Percentiles rank a stretch among this genome's conserved stretches.
Conservation (phyloP, 257 asterid species). For the Solanum gracilifrons region DNA sequence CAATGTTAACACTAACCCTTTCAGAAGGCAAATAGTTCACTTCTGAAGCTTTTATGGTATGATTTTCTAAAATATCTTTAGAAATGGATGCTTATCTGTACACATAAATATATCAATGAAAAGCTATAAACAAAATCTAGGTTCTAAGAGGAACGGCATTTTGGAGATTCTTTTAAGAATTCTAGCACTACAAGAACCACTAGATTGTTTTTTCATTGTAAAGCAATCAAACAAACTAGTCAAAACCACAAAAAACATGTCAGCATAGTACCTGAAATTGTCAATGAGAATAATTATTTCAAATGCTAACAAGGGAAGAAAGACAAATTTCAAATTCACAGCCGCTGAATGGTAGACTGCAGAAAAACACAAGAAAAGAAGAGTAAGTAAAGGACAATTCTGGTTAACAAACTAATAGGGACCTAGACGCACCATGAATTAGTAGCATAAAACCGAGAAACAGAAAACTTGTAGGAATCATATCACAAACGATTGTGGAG, state of each 20-base stretch:
- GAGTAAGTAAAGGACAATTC: neutral
- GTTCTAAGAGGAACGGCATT: neutral
- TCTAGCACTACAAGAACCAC: neutral
- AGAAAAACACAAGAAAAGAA: neutral
- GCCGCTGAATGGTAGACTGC: slow-evolving; percentile 65
- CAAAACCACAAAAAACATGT: neutral
- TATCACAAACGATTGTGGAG: neutral
- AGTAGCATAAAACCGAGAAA: neutral
- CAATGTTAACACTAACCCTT: neutral
- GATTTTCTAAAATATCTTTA: neutral
- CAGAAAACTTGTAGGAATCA: neutral
- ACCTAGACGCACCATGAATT: neutral
- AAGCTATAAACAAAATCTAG: neutral
- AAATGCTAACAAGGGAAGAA: slow-evolving; percentile 90
- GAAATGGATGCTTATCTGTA: neutral
- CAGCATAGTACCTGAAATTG: slow-evolving; percentile 66
- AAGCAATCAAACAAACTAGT: slow-evolving; percentile 3
- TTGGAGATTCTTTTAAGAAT: neutral
- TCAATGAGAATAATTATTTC: slow-evolving; percentile 67
- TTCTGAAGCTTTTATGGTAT: neutral
- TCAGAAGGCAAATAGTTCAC: neutral
- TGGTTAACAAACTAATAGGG: neutral
- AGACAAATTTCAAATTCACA: slow-evolving; percentile 66
- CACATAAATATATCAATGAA: neutral
- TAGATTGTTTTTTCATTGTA: neutral